Base-by-base conservation (phyloP, 176 grass and related monocot species). In the Zea luxurians region DNA sequence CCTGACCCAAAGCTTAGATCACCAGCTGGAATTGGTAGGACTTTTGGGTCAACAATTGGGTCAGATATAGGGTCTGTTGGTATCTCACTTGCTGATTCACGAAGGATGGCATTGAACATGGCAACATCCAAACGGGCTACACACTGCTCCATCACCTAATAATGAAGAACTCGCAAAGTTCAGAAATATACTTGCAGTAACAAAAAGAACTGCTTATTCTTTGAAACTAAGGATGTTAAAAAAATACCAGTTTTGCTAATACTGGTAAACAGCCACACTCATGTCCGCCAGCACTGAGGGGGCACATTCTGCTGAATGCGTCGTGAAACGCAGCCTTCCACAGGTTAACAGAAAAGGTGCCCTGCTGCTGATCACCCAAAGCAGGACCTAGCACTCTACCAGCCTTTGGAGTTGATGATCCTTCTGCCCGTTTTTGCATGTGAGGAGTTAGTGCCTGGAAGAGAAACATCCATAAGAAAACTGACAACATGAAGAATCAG, bases 81-180 rank as follows among this genome's bases (percentile, higher is more conserved):
- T 84, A 88, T 83, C 85, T 99, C 88, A 37, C 27, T 54, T 60
- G 83, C 86, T 68, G 92, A 91, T 88, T 96, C 96, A 61, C 96
- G 92, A 71, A 99, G 85, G 84, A 99, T 99, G 69, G 92, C 92
- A 91, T 99, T 99, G 62, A 99, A 99, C 88, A 96, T 96, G 70
- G 90, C 92, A 73, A 99, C 88, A 88, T 99, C 96, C 73, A 96
- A 82, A 71, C 92, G 82, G 17, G 83, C 80, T 78, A 93, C 83
- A 76, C 96, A 99, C 73, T 99, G 96, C 74, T 93, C 92, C 92
- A 93, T 99, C 69, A 99, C 92, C 96, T 99, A 81, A 87, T 83
- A 80, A 83, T 50, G 46, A 10, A 77, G 48, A 72, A 74, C 35
- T 47, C 27, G 44, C 76, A 41, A 71, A 40, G 65, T 68, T 81